These are phyloP conservation scores for Cornus florida DNA, from an alignment of 148 eudicot species.

Conservation along the genomic window DNA sequence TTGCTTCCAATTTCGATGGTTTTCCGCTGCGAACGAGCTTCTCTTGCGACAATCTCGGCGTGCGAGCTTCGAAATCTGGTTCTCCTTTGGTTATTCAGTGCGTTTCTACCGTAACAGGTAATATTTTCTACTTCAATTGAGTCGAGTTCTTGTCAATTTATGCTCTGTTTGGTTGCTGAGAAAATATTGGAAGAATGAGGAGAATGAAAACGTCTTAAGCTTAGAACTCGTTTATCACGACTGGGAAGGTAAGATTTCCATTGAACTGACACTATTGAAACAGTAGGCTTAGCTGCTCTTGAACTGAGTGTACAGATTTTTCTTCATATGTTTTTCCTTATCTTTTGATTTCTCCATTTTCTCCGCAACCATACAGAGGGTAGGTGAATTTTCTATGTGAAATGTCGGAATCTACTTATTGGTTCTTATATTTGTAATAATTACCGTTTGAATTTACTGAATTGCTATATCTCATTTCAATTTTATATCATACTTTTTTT, in stretches of 20 bases:
- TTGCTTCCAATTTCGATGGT: constrained; percentile 32
- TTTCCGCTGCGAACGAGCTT: constrained; percentile 29
- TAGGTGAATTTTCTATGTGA: background rate
- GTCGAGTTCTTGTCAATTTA: background rate
- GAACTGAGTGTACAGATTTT: background rate
- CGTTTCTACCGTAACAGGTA: constrained; percentile 45
- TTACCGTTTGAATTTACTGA: background rate
- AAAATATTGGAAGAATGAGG: background rate
- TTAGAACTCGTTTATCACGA: background rate
- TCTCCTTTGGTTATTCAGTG: constrained; percentile 46
- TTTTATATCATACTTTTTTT: background rate
- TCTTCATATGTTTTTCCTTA: background rate
- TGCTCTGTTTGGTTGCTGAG: background rate
- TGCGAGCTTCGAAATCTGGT: constrained; percentile 31
- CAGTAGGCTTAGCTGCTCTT: background rate
- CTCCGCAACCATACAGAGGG: background rate
- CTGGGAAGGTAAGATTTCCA: background rate
- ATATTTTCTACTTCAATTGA: background rate
- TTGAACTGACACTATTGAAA: background rate
- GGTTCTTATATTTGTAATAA: no score
- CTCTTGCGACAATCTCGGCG: constrained; percentile 12
- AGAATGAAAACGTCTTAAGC: background rate
- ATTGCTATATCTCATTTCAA: background rate
- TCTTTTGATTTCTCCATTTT: background rate
- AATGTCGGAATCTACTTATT: background rate